Percentiles rank a stretch among this genome's conserved stretches.
Conservation (phyloP, 345 rosid species). For the Melastoma malabathricum region DNA sequence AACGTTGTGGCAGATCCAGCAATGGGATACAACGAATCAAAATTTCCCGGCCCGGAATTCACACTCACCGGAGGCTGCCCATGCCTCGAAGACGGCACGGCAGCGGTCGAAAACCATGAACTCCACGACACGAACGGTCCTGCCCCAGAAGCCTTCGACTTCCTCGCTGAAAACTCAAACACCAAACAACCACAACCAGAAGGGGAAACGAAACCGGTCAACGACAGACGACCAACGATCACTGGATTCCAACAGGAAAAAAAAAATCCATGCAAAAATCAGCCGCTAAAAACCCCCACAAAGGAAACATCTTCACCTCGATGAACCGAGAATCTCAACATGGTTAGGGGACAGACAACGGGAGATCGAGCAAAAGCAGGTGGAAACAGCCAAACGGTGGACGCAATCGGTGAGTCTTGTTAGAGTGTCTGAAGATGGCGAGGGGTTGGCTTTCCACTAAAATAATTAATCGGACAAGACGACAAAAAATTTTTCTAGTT, state of each 20-base stretch:
- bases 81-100: conserved; percentile 33
- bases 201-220: neutral
- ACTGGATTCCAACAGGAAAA: neutral
- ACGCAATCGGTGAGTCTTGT: no score
- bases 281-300: neutral
- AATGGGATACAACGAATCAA: no score
- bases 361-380: conserved; percentile 2
- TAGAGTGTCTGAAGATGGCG: no score
- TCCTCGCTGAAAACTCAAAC: conserved; percentile 30
- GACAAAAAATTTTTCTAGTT: no score
- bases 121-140: conserved; percentile 21
- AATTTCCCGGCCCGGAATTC: neutral
- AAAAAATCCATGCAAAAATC: neutral
- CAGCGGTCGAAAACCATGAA: conserved; percentile 38
- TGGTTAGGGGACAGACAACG: conserved; percentile 1
- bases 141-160: conserved; percentile 34
- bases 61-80: conserved; percentile 35
- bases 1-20: no score
- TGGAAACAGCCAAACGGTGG: neutral
- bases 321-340: conserved; percentile 26
- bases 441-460: no score
- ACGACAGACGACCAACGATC: conserved; percentile 1
- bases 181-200: neutral
- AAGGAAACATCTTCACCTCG: conserved; percentile 10
- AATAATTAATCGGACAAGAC: no score